Base-by-base conservation (phyloP, 768 basidiomycete genomes). In the Pisolithus microcarpus region DNA sequence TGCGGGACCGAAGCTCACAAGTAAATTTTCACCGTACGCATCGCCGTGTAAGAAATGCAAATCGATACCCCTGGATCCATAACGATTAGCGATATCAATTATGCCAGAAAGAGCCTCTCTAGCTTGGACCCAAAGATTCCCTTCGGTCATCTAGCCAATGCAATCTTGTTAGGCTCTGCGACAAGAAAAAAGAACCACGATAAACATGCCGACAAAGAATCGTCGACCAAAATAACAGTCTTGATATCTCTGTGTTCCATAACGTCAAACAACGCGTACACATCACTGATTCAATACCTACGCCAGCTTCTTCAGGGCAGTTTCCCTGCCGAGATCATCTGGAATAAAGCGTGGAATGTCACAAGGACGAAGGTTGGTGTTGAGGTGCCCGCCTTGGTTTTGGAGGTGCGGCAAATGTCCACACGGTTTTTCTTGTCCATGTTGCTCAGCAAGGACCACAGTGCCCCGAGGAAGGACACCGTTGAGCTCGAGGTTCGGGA, bases 51-150 rank as follows among this genome's bases (percentile, higher is more conserved):
- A 65, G 58, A 75, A 75, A 53, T 72, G 65, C 11, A 76, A 60
- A 37, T 76, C 75, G 43, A 67, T 24, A 10, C 75, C 74, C 26
- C 65, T 70, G 9, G 65, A 63, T 13, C 67, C 72, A 45, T 71
- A 69, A 36, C 61, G 54, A 26, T 62, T 65, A 21, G 71, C 68
- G 3, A 70, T 55, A 34, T 73, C 68, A 5, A 70, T 65, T 21
- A 75, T 64, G 43, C 67, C 73, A 39, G 63, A 72, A 19, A 76
- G 65, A 2, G 75, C 74, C 36, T 72, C 72, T 24, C 71, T 55
- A 1, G 75, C 60, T 48, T 61, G 69, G 21, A 49, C 40, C 75
- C 75, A 76, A 15, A 71, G 63, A 18, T 49, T 54, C 34, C 69
- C 72, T 43, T 70, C 73, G n/a, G 58, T 49, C 74, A 75, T 74